Percentiles rank a stretch among this genome's conserved stretches.
Evolutionary conservation across 2,329 filamentous ascomycete species (phyloP).

Genomic region (Ascochyta viciae-villosae): DNA sequence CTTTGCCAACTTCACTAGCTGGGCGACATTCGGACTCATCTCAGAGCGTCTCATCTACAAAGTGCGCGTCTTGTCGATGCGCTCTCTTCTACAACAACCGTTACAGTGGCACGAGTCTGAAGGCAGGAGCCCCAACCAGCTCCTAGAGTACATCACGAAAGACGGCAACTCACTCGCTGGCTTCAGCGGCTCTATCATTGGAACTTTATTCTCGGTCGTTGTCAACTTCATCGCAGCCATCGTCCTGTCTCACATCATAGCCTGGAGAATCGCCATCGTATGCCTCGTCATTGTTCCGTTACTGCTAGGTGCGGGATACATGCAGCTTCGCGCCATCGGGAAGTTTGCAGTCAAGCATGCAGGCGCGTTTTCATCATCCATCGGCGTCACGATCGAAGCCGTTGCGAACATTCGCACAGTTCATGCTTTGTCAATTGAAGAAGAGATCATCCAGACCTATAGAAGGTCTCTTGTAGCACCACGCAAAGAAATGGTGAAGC

Average conservation of each 20-base stretch:
- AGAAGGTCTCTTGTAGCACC: conserved; percentile 55
- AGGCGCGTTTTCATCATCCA: conserved; percentile 59
- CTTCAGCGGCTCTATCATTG: conserved; percentile 73
- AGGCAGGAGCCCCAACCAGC: conserved; percentile 64
- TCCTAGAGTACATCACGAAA: conserved; percentile 73
- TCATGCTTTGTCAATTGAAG: conserved; percentile 59
- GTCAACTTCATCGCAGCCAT: conserved; percentile 74
- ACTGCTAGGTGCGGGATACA: conserved; percentile 71
- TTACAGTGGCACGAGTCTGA: conserved; percentile 75
- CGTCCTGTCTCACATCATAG: conserved; percentile 72
- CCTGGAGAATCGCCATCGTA: conserved; percentile 79
- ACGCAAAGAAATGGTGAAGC: conserved; percentile 57
- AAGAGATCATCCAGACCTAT: conserved; percentile 57
- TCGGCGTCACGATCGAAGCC: conserved; percentile 61
- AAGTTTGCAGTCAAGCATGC: conserved; percentile 64
- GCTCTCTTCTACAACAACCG: conserved; percentile 70
- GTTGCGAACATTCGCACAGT: conserved; percentile 61
- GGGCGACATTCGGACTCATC: conserved; percentile 63
- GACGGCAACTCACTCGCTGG: conserved; percentile 72
- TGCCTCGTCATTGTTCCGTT: conserved; percentile 73
- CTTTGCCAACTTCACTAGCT: conserved; percentile 67
- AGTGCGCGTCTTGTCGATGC: conserved; percentile 69
- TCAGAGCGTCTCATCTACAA: conserved; percentile 71
- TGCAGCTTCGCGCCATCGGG: conserved; percentile 70
- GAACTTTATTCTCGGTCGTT: conserved; percentile 70